Base-by-base conservation (phyloP, 2,329 filamentous ascomycete genomes). In the Arthrobotrys entomopaga region DNA sequence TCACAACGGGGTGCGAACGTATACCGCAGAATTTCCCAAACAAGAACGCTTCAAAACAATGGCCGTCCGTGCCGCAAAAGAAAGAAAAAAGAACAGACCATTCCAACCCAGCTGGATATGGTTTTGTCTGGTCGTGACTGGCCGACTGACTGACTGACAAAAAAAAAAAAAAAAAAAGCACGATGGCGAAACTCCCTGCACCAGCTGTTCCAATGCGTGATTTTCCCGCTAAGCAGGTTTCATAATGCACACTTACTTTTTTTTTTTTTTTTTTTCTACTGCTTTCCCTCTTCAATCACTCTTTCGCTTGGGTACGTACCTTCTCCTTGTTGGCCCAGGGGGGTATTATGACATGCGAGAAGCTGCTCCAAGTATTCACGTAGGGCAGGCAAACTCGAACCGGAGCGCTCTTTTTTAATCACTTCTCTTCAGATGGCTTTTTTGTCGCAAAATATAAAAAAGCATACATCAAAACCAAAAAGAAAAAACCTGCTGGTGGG, bases 171-270 rank as follows among this genome's bases (percentile, higher is more conserved):
- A 34, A 34, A 34, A 34, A 34, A 13, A 53, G 20, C 49, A 54
- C 43, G 63, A 67, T 64, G 70, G 57, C 70, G 70, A 60, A 53
- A 60, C 70, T 66, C 70, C 70, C 63, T 67, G 70, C 70, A 59
- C 57, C 63, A 67, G 70, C 50, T 72, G 67, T 72, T 66, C 70
- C 70, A 74, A 74, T 74, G 70, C 70, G 70, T 74, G 70, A 74
- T 74, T 74, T 74, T 74, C 70, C 70, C 70, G 63, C 70, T 66
- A 74, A 74, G 57, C 70, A 74, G 52, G 63, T 74, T 74, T 74
- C 70, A 74, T 65, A 74, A 74, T 74, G 42, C 63, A 58, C 70
- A 61, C 29, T 49, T 46, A 16, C 40, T 74, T 49, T 24, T 46
- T 19, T 43, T 22, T 50, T 74, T 49, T 22, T 43, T 16, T 46